Evolutionary conservation across 257 asterid genomes (phyloP).

Genomic region (Capsicum chinense): DNA sequence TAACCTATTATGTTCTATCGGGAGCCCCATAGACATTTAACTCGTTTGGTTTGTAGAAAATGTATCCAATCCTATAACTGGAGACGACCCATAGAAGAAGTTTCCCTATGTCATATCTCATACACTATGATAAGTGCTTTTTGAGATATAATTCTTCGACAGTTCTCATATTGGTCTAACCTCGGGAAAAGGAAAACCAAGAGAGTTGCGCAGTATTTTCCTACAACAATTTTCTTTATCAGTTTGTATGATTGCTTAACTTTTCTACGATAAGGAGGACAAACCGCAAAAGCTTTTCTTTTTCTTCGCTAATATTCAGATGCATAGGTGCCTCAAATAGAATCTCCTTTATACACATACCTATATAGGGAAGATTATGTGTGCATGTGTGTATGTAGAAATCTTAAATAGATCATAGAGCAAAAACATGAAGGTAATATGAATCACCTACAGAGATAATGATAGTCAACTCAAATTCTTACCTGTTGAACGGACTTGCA

Average conservation of each 20-base stretch:
- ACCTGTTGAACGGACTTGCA: conserved; percentile 75
- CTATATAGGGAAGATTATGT: neutral
- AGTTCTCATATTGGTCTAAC: neutral
- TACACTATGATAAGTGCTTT: neutral
- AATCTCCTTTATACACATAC: neutral
- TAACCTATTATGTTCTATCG: neutral
- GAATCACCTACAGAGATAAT: neutral
- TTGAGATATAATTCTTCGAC: conserved; percentile 1
- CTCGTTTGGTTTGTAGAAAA: neutral
- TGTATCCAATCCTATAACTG: neutral
- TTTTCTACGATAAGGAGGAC: neutral
- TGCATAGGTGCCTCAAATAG: neutral
- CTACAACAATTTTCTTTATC: neutral
- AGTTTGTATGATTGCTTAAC: neutral
- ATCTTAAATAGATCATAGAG: neutral
- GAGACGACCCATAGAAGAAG: neutral
- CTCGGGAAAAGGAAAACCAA: neutral
- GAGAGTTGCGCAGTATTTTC: neutral
- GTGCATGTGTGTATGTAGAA: neutral
- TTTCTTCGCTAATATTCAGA: neutral
- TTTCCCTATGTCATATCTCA: neutral
- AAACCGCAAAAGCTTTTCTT: neutral
- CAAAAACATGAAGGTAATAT: neutral
- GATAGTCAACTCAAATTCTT: neutral
- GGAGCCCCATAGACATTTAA: neutral